Evolutionary conservation across 352 stramenopile species (phyloP).

Genomic region (Phytophthora pini): DNA sequence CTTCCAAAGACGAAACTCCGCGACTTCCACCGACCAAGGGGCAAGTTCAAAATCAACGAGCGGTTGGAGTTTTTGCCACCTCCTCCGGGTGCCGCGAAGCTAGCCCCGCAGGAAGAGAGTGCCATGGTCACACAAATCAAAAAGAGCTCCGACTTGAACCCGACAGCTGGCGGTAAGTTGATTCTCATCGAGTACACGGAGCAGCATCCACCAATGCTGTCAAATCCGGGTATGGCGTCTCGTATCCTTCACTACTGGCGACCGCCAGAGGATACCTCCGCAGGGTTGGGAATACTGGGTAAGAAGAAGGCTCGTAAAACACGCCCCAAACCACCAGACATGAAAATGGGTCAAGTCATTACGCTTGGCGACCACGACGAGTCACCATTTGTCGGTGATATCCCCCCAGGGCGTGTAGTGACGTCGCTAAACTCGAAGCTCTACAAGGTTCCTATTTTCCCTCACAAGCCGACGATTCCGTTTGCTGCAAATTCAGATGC

Average conservation of each 20-base stretch:
- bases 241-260: slow-evolving; percentile 89
- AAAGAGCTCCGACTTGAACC: slow-evolving; percentile 85
- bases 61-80: slow-evolving; percentile 59
- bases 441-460: slow-evolving; percentile 86
- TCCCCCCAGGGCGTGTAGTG: slow-evolving; percentile 74
- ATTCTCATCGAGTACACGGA: slow-evolving; percentile 89
- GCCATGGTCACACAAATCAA: slow-evolving; percentile 89
- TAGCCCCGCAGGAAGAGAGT: slow-evolving; percentile 68
- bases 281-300: slow-evolving; percentile 49
- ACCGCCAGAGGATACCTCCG: slow-evolving; percentile 56
- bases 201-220: slow-evolving; percentile 80
- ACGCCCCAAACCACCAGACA: slow-evolving; percentile 72
- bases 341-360: slow-evolving; percentile 87
- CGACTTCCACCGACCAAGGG: slow-evolving; percentile 83
- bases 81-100: slow-evolving; percentile 45
- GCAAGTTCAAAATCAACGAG: slow-evolving; percentile 90
- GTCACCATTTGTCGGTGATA: slow-evolving; percentile 84
- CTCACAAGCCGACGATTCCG: slow-evolving; percentile 62
- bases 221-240: slow-evolving; percentile 83
- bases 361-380: slow-evolving; percentile 82
- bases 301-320: slow-evolving; percentile 84
- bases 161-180: slow-evolving; percentile 74
- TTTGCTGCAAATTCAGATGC: slow-evolving; percentile 51
- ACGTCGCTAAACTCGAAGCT: slow-evolving; percentile 86
- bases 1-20: slow-evolving; percentile 82